Evolutionary conservation across 805 yeast genomes (phyloP).

Genomic region (Sugiyamaella marilandica): DNA sequence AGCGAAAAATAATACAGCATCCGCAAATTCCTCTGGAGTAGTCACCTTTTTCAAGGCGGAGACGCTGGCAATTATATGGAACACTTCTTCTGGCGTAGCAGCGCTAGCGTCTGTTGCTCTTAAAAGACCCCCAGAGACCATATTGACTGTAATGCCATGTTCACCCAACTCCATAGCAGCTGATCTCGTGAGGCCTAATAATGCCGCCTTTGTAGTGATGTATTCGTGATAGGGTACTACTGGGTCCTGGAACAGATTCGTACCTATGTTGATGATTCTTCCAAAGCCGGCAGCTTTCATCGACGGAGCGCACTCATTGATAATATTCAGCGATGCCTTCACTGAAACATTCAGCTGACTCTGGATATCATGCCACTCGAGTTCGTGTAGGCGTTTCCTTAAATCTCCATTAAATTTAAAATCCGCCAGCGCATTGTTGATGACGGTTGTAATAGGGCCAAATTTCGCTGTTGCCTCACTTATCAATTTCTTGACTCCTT

Average conservation of each 20-base stretch:
- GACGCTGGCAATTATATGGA: constrained; percentile 1
- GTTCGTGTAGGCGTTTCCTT: background rate
- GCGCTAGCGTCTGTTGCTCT: constrained; percentile 4
- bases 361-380: background rate
- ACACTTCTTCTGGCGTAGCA: constrained; percentile 1
- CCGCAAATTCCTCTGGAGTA: constrained; percentile 2
- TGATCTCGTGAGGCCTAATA: background rate
- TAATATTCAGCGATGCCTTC: background rate
- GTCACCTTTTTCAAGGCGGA: background rate
- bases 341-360: background rate
- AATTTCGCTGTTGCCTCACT: background rate
- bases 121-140: constrained; percentile 1
- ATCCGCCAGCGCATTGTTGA: constrained; percentile 3
- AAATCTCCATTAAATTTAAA: constrained; percentile 1
- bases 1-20: constrained; percentile 4
- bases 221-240: constrained; percentile 1
- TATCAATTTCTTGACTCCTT: background rate
- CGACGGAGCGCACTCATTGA: background rate
- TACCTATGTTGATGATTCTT: background rate
- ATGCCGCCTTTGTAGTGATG: background rate
- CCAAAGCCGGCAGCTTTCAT: background rate
- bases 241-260: background rate
- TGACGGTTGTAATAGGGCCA: background rate
- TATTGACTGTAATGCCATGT: background rate
- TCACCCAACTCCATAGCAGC: constrained; percentile 1